Conservation (phyloP, 1,284 basidiomycete species). For the Termitomyces sp. region DNA sequence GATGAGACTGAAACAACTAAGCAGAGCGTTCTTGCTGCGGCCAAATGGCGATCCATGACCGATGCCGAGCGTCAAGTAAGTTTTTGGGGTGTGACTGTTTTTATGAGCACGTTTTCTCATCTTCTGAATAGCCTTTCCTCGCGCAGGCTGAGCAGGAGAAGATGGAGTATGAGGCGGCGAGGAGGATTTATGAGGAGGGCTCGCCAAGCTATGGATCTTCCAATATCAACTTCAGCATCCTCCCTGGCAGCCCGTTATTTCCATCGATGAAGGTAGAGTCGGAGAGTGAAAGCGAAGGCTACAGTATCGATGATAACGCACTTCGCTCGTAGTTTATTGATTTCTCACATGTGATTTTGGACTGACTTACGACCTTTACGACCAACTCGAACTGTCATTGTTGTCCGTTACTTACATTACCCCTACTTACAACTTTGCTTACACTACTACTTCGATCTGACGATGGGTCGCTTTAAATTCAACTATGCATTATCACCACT, state of each 20-base stretch:
- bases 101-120: slow-evolving; percentile 5
- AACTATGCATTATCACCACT: slow-evolving; percentile 19
- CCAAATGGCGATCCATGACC: slow-evolving; percentile 87
- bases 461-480: slow-evolving; percentile 14
- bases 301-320: slow-evolving; percentile 41
- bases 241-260: slow-evolving; percentile 58
- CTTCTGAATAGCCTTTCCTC: slow-evolving; percentile 67
- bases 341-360: slow-evolving; percentile 17
- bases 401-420: background rate
- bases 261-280: slow-evolving; percentile 56
- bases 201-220: slow-evolving; percentile 57
- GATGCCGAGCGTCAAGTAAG: slow-evolving; percentile 82
- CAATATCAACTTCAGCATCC: slow-evolving; percentile 75
- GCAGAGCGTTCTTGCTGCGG: slow-evolving; percentile 91
- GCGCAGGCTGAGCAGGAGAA: slow-evolving; percentile 90
- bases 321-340: slow-evolving; percentile 25
- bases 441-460: slow-evolving; percentile 12
- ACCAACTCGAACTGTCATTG: slow-evolving; percentile 7
- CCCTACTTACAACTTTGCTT: background rate
- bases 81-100: slow-evolving; percentile 4
- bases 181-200: slow-evolving; percentile 80
- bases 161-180: slow-evolving; percentile 81
- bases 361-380: slow-evolving; percentile 19
- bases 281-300: slow-evolving; percentile 61
- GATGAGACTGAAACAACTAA: slow-evolving; percentile 92